Evolutionary conservation across 371 early-diverging fungal genomes (phyloP).

Genomic region (Coemansia sp.): DNA sequence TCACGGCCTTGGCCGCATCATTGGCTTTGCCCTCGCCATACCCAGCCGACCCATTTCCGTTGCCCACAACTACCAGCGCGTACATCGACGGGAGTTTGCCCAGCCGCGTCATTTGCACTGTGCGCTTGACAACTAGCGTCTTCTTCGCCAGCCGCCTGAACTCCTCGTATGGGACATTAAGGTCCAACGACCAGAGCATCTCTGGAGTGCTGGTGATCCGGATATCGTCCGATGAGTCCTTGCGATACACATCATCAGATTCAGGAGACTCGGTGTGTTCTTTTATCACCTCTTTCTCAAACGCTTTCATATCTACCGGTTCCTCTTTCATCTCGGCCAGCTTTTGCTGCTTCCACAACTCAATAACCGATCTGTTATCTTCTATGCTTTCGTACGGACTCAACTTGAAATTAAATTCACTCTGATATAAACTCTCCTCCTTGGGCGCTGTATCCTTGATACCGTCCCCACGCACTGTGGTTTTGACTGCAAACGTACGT

Average conservation of each 20-base stretch:
- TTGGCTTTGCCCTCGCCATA: conserved; percentile 90
- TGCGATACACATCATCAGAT: too few relatives aligned
- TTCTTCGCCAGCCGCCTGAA: conserved; percentile 63
- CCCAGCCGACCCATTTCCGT: conserved; percentile 91
- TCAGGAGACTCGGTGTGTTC: too few relatives aligned
- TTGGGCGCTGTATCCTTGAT: too few relatives aligned
- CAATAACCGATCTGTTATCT: conserved; percentile 49
- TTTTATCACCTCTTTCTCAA: conserved; percentile 1
- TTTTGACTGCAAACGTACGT: conserved; percentile 2
- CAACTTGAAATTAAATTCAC: conserved; percentile 13
- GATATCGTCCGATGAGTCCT: not conserved
- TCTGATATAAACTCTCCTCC: too few relatives aligned
- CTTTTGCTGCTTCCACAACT: conserved; percentile 52
- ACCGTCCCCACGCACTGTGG: not conserved
- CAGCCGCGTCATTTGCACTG: conserved; percentile 81
- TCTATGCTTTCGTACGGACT: conserved; percentile 50
- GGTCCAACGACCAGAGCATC: conserved; percentile 46
- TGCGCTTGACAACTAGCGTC: conserved; percentile 73
- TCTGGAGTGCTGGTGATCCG: conserved; percentile 16
- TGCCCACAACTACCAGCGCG: conserved; percentile 93
- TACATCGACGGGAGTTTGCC: conserved; percentile 84
- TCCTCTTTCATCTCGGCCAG: conserved; percentile 21
- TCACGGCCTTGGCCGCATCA: conserved; percentile 78
- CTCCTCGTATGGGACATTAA: conserved; percentile 45
- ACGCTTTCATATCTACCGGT: not conserved